These are phyloP conservation scores for Verticillium albo-atrum DNA, from an alignment of 2,329 filamentous ascomycete genomes.

Conservation along the genomic window DNA sequence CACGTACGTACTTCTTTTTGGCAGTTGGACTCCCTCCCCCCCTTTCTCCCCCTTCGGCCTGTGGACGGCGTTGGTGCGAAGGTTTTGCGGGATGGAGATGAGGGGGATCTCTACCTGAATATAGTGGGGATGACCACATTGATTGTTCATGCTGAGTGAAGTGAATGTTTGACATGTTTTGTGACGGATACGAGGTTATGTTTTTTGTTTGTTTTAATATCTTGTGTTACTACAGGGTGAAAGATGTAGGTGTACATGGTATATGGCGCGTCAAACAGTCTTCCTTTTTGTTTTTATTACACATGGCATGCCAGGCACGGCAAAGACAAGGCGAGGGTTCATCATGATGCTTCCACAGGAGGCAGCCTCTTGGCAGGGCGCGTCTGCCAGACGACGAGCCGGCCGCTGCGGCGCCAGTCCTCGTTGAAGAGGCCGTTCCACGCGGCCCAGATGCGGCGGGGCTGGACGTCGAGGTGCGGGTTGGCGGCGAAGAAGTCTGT, in stretches of 20 bases:
- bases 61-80: background rate
- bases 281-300: no score
- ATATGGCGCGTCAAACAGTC: no score
- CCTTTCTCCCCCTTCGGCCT: background rate
- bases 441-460: slow-evolving; percentile 47
- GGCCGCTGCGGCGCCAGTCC: slow-evolving; percentile 52
- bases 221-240: no score
- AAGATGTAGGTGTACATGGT: no score
- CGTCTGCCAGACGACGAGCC: slow-evolving; percentile 57
- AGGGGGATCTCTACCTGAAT: background rate
- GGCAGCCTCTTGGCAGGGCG: background rate
- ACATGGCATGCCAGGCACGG: background rate
- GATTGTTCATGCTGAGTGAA: background rate
- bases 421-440: slow-evolving; percentile 62
- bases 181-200: no score
- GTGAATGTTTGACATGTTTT: no score
- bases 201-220: no score
- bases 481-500: slow-evolving; percentile 36
- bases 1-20: background rate
- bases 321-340: no score
- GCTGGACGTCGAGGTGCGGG: slow-evolving; percentile 33
- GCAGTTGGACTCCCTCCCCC: background rate
- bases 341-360: background rate
- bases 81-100: background rate
- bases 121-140: background rate